Base-by-base conservation (phyloP, 352 stramenopile genomes). In the Saprolegnia parasitica region DNA sequence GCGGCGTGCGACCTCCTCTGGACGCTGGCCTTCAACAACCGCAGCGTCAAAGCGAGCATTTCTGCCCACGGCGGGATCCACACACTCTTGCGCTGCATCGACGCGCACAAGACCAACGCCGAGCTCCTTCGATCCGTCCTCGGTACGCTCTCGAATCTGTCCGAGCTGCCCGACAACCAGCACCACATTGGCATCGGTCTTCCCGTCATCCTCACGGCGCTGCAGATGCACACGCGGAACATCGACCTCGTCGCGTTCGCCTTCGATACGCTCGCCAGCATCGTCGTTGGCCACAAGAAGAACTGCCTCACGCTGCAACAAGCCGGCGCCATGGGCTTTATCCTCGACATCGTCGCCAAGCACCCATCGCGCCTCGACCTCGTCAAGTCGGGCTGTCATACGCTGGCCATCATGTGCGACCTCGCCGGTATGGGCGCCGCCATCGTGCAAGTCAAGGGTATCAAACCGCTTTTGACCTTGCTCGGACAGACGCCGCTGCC, bases 21-120 rank as follows among this genome's bases (percentile, higher is more conserved):
- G 78, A 77, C 65, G 52, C 71, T 84, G 9, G 78, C 78, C 11
- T 84, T 84, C 71, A 84, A 83, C 76, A 81, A 76, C 60, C 57
- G 56, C 10, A 47, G 77, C 20, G 74, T 83, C 16, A 83, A 82
- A 65, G 78, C 83, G 58, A 72, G 79, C 18, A 77, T 84, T 39
- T 76, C 66, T 20, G 71, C 77, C 32, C 75, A 79, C 49, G 74
- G 72, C 26, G 78, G 78, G 35, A 76, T 81, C 24, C 46, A 71
- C 1, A 73, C 58, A 20, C 58, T 66, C 9, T 39, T 66, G 16
- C 58, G 58, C 20, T 66, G 58, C 58, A 39, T 66, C 23, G 58
- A 74, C 46, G 57, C 66, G 0, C 78, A 84, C 63, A 35, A 58
- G 13, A 39, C 64, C 15, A 75, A 70, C 35, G 29, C 78, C 26